Conservation (phyloP, 2,329 filamentous ascomycete species). For the Sporothrix phasma region DNA sequence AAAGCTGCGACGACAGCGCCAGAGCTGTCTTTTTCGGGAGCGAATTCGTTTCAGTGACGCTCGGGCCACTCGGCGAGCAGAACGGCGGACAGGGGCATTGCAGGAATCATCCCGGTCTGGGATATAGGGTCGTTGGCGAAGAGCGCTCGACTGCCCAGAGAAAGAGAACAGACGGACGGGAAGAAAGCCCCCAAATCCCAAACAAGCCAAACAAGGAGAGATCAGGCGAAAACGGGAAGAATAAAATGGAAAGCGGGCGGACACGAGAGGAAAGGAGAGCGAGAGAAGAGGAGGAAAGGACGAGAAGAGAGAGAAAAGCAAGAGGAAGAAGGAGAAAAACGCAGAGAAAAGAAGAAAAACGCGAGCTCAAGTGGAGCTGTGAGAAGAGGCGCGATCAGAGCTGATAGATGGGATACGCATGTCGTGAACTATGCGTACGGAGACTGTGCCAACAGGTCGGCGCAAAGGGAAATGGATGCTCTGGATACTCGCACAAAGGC, state of each 20-base stretch:
- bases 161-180: not conserved
- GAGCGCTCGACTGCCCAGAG: too few species aligned
- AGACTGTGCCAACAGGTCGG: too few species aligned
- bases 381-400: too few species aligned
- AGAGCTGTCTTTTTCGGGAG: constrained; percentile 4
- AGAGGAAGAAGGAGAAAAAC: too few species aligned
- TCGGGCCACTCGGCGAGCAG: not conserved
- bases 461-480: too few species aligned
- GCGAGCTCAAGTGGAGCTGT: too few species aligned
- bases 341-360: too few species aligned
- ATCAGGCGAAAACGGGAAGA: constrained; percentile 1
- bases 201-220: not conserved
- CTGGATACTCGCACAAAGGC: too few species aligned
- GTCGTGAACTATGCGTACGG: too few species aligned
- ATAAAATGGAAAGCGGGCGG: not conserved
- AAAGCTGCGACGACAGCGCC: not conserved
- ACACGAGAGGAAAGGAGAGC: not conserved
- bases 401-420: too few species aligned
- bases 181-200: not conserved
- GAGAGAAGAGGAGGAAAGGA: not conserved
- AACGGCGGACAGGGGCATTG: not conserved
- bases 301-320: not conserved
- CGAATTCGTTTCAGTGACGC: not conserved
- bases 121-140: too few species aligned
- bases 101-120: constrained; percentile 9